These are phyloP conservation scores for Grigorovia transvaalensis DNA, from an alignment of 805 yeast genomes.

Conservation along the genomic window DNA sequence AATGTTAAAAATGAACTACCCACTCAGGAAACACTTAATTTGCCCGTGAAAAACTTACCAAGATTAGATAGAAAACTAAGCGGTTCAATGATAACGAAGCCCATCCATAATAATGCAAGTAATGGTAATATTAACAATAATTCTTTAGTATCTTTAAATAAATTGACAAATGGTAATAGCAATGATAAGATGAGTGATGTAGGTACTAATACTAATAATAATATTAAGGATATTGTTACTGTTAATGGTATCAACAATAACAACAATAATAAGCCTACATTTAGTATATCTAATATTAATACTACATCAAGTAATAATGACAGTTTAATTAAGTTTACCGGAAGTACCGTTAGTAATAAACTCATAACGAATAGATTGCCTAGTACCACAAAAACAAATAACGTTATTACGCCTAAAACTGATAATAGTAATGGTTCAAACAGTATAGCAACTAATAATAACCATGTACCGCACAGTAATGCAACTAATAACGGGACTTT, in stretches of 20 bases:
- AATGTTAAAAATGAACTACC: conserved; percentile 1
- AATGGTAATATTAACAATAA: neutral
- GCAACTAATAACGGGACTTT: neutral
- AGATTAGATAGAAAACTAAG: neutral
- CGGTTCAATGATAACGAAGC: neutral
- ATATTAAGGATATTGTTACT: neutral
- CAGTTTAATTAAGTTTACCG: neutral
- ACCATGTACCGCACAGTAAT: neutral
- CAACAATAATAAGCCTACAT: neutral
- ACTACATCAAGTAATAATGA: neutral
- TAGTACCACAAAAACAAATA: neutral
- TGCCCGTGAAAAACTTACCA: neutral
- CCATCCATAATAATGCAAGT: neutral
- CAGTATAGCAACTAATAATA: neutral
- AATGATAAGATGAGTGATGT: neutral
- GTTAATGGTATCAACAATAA: too few relatives aligned
- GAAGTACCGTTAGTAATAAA: neutral
- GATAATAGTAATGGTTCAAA: neutral
- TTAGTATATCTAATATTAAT: neutral
- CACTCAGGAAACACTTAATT: neutral
- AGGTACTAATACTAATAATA: neutral
- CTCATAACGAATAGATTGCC: neutral
- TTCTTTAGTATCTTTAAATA: neutral
- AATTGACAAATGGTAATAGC: neutral
- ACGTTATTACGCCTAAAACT: neutral